A percentile compares a stretch with the other conserved stretches of the same genome.
phyloP scores from a whole-genome alignment of 2,329 filamentous ascomycete species.

The Calonectria multiphialidica region DNA sequence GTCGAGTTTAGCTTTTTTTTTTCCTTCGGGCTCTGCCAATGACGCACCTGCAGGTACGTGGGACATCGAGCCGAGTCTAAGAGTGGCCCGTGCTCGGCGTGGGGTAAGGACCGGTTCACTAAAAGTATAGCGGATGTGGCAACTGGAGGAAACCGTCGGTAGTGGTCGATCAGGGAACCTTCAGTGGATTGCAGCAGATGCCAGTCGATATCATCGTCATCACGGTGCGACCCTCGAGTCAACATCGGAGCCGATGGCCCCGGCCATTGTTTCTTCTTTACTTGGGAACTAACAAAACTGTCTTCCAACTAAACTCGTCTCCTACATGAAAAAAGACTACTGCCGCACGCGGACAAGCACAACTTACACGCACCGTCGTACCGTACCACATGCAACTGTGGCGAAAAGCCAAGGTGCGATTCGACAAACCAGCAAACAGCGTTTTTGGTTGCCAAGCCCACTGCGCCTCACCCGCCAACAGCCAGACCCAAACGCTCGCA shows the following conservation, averaged over 20 bases:
- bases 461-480: constrained; percentile 22
- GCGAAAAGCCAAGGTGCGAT: neutral
- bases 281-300: neutral
- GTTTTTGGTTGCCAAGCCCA: constrained; percentile 20
- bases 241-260: no score
- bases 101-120: neutral
- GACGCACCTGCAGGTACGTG: constrained; percentile 18
- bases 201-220: no score
- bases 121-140: constrained; percentile 6
- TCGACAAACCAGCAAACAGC: neutral
- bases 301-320: neutral
- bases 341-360: neutral
- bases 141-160: neutral
- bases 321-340: neutral
- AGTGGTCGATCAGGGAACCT: neutral
- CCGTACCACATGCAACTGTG: neutral
- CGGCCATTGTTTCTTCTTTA: no score
- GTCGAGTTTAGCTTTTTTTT: constrained; percentile 29
- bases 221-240: no score
- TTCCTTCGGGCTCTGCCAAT: constrained; percentile 13
- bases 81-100: constrained; percentile 17
- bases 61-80: neutral
- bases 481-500: neutral
- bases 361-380: neutral
- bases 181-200: neutral